Percentiles rank a stretch among this genome's conserved stretches.
phyloP scores from a whole-genome alignment of 2,329 filamentous ascomycete genomes.

The Sphaerulina populicola region DNA sequence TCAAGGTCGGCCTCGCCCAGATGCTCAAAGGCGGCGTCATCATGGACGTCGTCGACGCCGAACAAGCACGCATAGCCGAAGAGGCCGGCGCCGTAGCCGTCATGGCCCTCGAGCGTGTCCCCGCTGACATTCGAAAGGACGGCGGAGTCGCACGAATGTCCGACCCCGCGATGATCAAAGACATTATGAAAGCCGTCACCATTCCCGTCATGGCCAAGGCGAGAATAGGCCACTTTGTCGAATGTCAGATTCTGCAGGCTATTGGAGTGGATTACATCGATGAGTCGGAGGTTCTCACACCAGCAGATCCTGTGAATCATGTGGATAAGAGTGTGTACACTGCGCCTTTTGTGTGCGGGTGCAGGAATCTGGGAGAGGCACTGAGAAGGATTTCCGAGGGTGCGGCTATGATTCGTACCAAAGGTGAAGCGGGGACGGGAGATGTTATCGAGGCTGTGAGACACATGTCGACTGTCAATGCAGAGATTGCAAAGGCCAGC shows the following conservation, averaged over 20 bases:
- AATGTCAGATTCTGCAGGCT: slow-evolving; percentile 93
- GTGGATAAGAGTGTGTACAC: slow-evolving; percentile 79
- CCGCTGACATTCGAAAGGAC: slow-evolving; percentile 85
- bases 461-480: slow-evolving; percentile 86
- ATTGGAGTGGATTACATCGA: slow-evolving; percentile 97
- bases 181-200: slow-evolving; percentile 89
- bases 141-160: slow-evolving; percentile 97
- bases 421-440: slow-evolving; percentile 94
- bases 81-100: slow-evolving; percentile 92
- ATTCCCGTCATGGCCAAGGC: slow-evolving; percentile 99
- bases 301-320: slow-evolving; percentile 82
- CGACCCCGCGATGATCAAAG: slow-evolving; percentile 86
- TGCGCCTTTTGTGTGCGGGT: slow-evolving; percentile 91
- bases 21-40: slow-evolving; percentile 99
- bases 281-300: slow-evolving; percentile 94
- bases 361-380: slow-evolving; percentile 87
- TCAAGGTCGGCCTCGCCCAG: slow-evolving; percentile 91
- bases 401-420: slow-evolving; percentile 97
- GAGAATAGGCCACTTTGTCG: slow-evolving; percentile 93
- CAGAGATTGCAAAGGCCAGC: slow-evolving; percentile 66
- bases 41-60: slow-evolving; percentile 95
- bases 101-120: slow-evolving; percentile 97
- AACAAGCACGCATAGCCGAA: slow-evolving; percentile 89
- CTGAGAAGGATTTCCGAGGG: slow-evolving; percentile 84
- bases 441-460: slow-evolving; percentile 94